A percentile compares a stretch with the other conserved stretches of the same genome.
Conservation (phyloP, 768 basidiomycete genomes). For the Pleurotus ostreatus region DNA sequence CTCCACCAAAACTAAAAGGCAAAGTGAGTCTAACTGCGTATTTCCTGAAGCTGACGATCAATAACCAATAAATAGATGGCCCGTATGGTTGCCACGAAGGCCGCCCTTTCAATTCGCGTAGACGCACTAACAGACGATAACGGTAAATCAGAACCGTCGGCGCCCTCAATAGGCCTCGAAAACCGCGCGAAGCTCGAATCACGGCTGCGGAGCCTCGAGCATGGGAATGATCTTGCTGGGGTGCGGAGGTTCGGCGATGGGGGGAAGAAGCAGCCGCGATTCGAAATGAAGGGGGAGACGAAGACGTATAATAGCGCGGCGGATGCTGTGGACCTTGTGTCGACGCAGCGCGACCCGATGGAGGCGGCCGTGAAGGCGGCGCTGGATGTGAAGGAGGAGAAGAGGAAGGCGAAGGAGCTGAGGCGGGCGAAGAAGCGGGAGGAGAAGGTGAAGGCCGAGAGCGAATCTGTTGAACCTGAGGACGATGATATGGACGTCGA, state of each 20-base stretch:
- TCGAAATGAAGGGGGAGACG: conserved; percentile 76
- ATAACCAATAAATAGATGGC: conserved; percentile 67
- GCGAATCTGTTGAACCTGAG: conserved; percentile 27
- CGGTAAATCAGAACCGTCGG: conserved; percentile 77
- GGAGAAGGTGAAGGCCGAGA: conserved; percentile 36
- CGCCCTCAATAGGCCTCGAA: conserved; percentile 87
- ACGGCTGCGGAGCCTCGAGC: conserved; percentile 84
- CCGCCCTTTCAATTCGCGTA: conserved; percentile 94
- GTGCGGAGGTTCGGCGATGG: conserved; percentile 63
- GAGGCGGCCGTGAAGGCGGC: conserved; percentile 72
- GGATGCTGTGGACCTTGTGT: conserved; percentile 78
- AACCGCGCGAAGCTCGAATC: conserved; percentile 96
- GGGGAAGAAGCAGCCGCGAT: conserved; percentile 69
- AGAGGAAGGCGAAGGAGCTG: conserved; percentile 77
- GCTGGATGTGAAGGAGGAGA: conserved; percentile 84
- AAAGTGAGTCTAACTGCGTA: conserved; percentile 50
- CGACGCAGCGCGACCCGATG: conserved; percentile 83
- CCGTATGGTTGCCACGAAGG: conserved; percentile 99
- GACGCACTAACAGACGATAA: conserved; percentile 94
- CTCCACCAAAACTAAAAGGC: conserved; percentile 96
- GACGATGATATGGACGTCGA: conserved; percentile 21
- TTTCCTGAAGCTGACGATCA: neutral
- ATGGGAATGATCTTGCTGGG: conserved; percentile 69
- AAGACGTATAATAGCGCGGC: conserved; percentile 84
- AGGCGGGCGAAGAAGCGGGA: conserved; percentile 65